Conservation (phyloP, 306 rosid species). For the Quercus variabilis region DNA sequence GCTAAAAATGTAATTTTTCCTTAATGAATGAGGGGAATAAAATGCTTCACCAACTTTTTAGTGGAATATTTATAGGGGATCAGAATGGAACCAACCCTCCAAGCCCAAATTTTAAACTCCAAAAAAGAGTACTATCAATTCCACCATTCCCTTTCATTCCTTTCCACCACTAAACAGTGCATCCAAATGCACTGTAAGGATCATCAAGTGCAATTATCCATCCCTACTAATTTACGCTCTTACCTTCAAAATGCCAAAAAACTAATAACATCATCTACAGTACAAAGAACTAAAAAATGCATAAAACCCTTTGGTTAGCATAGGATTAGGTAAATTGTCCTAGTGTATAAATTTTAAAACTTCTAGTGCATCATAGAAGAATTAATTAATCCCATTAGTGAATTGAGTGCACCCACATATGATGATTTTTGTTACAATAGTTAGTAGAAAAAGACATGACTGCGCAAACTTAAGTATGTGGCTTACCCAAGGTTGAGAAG, state of each 20-base stretch:
- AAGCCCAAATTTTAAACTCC: too few species aligned
- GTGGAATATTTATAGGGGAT: too few species aligned
- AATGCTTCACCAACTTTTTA: too few species aligned
- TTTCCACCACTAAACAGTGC: too few species aligned
- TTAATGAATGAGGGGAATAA: too few species aligned
- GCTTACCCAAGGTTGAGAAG: conserved; percentile 98
- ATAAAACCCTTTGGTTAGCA: background rate
- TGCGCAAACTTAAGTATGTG: background rate
- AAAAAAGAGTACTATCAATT: too few species aligned
- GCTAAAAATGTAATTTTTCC: too few species aligned
- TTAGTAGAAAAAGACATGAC: background rate
- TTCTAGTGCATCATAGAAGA: background rate
- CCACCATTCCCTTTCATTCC: too few species aligned
- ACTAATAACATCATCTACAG: background rate
- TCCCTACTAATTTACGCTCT: background rate
- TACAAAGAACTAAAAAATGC: background rate
- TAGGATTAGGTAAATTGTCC: background rate
- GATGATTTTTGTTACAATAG: background rate
- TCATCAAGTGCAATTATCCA: background rate
- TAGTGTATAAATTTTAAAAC: background rate
- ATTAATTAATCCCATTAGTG: background rate
- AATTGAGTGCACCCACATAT: background rate
- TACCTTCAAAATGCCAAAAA: background rate
- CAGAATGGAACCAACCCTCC: too few species aligned
- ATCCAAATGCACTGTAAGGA: background rate